These are phyloP conservation scores for Fraxinus sp. DNA, from an alignment of 305 asterid genomes.

Conservation along the genomic window DNA sequence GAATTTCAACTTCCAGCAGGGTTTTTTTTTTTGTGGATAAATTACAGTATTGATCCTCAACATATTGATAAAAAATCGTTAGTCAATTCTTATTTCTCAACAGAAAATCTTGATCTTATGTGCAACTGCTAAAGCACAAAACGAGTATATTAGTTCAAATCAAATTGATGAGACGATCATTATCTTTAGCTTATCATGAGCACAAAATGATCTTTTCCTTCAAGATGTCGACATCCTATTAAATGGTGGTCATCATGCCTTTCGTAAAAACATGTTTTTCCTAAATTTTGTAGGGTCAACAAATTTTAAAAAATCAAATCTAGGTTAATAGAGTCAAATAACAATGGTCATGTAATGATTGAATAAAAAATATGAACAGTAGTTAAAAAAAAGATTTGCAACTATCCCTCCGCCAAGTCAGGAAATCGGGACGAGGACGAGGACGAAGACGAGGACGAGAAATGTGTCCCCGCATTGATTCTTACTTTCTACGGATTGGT, in stretches of 20 bases:
- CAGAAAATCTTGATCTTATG: neutral
- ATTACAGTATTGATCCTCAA: neutral
- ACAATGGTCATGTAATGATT: too few species aligned
- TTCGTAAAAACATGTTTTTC: neutral
- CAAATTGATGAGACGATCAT: neutral
- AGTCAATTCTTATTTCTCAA: neutral
- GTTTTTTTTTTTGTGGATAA: neutral
- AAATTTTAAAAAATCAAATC: neutral
- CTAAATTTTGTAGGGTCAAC: neutral
- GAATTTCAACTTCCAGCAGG: neutral
- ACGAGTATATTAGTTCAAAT: neutral
- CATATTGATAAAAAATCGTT: too few species aligned
- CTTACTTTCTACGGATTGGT: neutral
- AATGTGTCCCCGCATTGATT: too few species aligned
- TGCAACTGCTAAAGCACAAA: neutral
- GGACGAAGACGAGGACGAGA: neutral
- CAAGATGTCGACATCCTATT: neutral
- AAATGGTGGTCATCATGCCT: neutral
- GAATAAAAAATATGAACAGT: neutral
- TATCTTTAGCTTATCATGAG: neutral
- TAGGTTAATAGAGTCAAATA: too few species aligned
- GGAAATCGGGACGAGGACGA: too few species aligned
- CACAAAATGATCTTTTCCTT: neutral
- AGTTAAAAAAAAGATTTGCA: neutral
- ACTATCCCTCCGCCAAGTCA: too few species aligned